These are phyloP conservation scores for Aspergillus carbonarius DNA, from an alignment of 2,329 filamentous ascomycete species.

Conservation along the genomic window DNA sequence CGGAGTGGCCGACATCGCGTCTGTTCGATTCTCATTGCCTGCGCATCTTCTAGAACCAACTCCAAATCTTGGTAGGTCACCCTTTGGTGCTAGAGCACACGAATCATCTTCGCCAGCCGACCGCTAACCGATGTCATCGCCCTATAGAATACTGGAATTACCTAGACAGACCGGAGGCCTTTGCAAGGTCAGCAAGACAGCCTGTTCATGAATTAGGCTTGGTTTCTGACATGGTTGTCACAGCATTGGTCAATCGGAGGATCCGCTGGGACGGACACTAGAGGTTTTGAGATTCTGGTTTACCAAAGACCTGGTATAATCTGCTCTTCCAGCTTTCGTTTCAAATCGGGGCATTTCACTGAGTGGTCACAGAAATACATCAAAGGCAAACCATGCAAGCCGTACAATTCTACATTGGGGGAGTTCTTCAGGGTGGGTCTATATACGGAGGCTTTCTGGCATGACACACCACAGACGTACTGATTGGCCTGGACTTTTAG, in stretches of 20 bases:
- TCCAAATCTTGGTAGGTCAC: conserved; percentile 71
- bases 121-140: conserved; percentile 14
- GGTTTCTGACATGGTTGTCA: conserved; percentile 38
- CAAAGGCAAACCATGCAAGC: conserved; percentile 97
- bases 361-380: conserved; percentile 72
- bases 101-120: not conserved
- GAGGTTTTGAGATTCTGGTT: conserved; percentile 97
- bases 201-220: conserved; percentile 17
- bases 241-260: conserved; percentile 83
- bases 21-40: conserved; percentile 92
- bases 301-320: conserved; percentile 79
- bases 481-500: conserved; percentile 43
- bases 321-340: not conserved
- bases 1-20: conserved; percentile 90
- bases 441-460: not conserved
- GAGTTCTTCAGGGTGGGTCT: conserved; percentile 89
- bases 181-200: conserved; percentile 57
- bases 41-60: conserved; percentile 94
- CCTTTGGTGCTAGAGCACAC: not conserved
- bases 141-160: conserved; percentile 93
- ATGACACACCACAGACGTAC: not conserved
- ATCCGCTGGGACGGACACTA: conserved; percentile 89
- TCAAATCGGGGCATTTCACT: conserved; percentile 14
- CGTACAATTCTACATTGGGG: conserved; percentile 94
- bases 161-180: conserved; percentile 89